phyloP scores from a whole-genome alignment of 2,329 filamentous ascomycete genomes.

The Fusarium equiseti region DNA sequence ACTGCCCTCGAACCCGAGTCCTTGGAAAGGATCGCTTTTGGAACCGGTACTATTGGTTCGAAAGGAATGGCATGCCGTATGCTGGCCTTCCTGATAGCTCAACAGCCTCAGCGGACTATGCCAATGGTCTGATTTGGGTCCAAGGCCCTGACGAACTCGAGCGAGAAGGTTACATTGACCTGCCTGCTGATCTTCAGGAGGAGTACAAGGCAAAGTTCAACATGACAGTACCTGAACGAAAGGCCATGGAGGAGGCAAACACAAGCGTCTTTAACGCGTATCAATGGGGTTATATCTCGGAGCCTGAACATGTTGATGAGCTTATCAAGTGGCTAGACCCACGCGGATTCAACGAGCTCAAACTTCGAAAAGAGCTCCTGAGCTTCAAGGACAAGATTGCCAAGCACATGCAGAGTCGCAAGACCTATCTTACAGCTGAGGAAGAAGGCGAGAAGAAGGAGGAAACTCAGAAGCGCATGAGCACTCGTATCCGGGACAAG shows the following conservation, averaged over 20 bases:
- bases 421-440: conserved; percentile 69
- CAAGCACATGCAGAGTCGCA: conserved; percentile 83
- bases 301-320: conserved; percentile 80
- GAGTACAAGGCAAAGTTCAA: conserved; percentile 83
- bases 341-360: conserved; percentile 86
- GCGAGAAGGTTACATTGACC: conserved; percentile 85
- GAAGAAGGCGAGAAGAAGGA: conserved; percentile 56
- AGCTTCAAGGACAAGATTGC: conserved; percentile 81
- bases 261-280: conserved; percentile 81
- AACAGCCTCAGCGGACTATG: conserved; percentile 87
- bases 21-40: conserved; percentile 96
- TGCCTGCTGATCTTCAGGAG: conserved; percentile 75
- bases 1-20: conserved; percentile 89
- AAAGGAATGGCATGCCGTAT: conserved; percentile 98
- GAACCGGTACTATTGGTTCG: conserved; percentile 99
- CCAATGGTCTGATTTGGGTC: conserved; percentile 95
- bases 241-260: conserved; percentile 84
- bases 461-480: conserved; percentile 57
- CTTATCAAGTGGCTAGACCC: conserved; percentile 91
- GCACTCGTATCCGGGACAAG: conserved; percentile 60
- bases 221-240: conserved; percentile 87
- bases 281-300: conserved; percentile 94
- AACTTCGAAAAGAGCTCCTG: conserved; percentile 87
- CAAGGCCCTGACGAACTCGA: conserved; percentile 94
- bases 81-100: conserved; percentile 89